These are phyloP conservation scores for Metarhizium anisopliae DNA, from an alignment of 2,329 filamentous ascomycete species.

Conservation along the genomic window DNA sequence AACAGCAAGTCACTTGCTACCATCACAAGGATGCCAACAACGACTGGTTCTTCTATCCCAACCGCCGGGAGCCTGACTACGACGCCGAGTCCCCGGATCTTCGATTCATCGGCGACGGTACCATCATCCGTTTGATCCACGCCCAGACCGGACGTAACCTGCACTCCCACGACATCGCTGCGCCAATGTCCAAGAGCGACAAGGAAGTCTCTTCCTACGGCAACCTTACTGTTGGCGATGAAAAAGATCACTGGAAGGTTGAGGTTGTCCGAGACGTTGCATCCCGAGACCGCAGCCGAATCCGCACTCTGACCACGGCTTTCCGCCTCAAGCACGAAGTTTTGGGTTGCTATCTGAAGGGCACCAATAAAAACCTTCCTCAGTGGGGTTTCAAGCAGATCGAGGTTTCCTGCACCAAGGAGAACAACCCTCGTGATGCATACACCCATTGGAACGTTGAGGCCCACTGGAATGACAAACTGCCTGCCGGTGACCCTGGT, in stretches of 20 bases:
- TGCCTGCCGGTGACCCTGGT: slow-evolving; percentile 80
- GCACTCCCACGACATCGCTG: slow-evolving; percentile 85
- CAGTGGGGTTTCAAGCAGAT: slow-evolving; percentile 99
- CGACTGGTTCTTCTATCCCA: slow-evolving; percentile 98
- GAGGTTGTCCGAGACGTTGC: slow-evolving; percentile 88
- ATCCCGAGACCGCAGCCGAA: slow-evolving; percentile 71
- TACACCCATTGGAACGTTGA: slow-evolving; percentile 99
- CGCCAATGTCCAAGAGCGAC: slow-evolving; percentile 81
- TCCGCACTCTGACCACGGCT: slow-evolving; percentile 86
- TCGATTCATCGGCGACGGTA: slow-evolving; percentile 69
- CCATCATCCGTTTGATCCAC: slow-evolving; percentile 80
- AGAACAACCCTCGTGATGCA: slow-evolving; percentile 82
- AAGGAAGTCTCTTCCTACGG: slow-evolving; percentile 94
- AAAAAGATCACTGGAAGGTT: slow-evolving; percentile 94
- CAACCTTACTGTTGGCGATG: slow-evolving; percentile 88
- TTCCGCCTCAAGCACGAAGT: slow-evolving; percentile 80
- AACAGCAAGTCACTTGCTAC: slow-evolving; percentile 98
- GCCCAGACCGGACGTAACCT: slow-evolving; percentile 94
- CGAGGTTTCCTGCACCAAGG: slow-evolving; percentile 89
- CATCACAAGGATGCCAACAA: slow-evolving; percentile 99
- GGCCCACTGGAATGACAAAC: slow-evolving; percentile 84
- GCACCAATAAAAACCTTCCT: slow-evolving; percentile 90
- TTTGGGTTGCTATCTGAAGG: slow-evolving; percentile 87
- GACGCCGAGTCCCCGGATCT: slow-evolving; percentile 57
- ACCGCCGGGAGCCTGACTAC: slow-evolving; percentile 67